Evolutionary conservation across 768 basidiomycete genomes (phyloP).

Genomic region (Candolleomyces aberdarensis): DNA sequence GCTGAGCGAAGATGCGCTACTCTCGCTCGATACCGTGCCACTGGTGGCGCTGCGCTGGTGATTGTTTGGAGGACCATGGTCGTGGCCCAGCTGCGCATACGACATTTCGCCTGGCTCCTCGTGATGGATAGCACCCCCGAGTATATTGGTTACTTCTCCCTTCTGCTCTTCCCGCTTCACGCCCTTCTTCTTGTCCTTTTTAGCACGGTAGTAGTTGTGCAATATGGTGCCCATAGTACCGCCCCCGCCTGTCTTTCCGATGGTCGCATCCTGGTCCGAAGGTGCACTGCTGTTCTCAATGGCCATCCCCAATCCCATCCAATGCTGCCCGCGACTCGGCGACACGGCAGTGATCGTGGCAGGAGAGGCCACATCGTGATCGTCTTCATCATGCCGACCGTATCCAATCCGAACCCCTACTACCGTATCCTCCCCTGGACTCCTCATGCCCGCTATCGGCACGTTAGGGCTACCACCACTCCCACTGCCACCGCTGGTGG

Average conservation of each 20-base stretch:
- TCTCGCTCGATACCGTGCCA: constrained; percentile 4
- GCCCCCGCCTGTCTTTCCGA: constrained; percentile 1
- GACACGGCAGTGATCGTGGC: constrained; percentile 1
- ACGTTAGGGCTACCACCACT: background rate
- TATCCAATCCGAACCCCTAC: constrained; percentile 5
- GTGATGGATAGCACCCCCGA: constrained; percentile 2
- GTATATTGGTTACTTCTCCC: background rate
- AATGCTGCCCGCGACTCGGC: background rate
- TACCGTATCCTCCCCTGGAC: constrained; percentile 10
- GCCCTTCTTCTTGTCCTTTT: background rate
- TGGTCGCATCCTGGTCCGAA: constrained; percentile 3
- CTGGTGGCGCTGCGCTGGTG: background rate
- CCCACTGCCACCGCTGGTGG: constrained; percentile 9
- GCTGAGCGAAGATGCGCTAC: constrained; percentile 5
- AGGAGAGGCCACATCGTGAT: background rate
- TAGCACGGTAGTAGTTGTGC: constrained; percentile 1
- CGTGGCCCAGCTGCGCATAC: background rate
- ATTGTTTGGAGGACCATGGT: background rate
- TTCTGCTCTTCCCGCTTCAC: background rate
- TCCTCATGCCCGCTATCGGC: background rate
- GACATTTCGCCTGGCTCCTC: constrained; percentile 6
- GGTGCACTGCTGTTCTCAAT: background rate
- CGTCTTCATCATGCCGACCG: background rate
- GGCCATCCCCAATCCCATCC: constrained; percentile 1
- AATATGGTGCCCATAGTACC: constrained; percentile 2